phyloP scores from a whole-genome alignment of 345 rosid species.

The Lagerstroemia speciosa region DNA sequence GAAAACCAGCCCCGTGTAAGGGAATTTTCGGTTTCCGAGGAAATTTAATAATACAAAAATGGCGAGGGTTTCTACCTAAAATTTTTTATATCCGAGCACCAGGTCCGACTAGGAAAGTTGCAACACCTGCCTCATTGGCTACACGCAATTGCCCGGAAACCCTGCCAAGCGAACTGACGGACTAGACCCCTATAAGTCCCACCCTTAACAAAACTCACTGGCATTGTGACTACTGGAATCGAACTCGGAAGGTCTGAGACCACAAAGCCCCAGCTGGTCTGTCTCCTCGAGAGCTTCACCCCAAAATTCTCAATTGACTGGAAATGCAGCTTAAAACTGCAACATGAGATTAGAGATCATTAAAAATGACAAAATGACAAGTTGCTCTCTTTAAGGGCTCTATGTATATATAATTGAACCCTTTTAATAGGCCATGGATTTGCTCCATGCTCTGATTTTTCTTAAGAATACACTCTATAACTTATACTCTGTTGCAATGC shows the following conservation, averaged over 20 bases:
- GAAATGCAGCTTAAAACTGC: not conserved
- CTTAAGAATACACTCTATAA: not conserved
- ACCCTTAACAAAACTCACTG: no score
- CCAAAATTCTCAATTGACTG: not conserved
- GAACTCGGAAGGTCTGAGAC: no score
- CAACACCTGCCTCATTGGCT: no score
- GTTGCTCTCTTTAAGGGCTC: not conserved
- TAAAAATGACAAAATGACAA: not conserved
- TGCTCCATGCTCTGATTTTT: not conserved
- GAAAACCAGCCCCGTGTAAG: conserved; percentile 37
- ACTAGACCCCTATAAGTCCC: no score
- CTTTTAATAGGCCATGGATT: not conserved
- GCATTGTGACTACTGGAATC: no score
- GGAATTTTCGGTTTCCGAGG: not conserved
- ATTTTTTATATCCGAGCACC: no score
- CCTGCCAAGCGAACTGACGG: no score
- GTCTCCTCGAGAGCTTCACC: no score
- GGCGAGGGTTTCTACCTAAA: not conserved
- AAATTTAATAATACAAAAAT: not conserved
- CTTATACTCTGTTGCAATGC: not conserved
- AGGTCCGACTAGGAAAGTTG: no score
- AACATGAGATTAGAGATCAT: not conserved
- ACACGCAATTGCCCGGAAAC: no score
- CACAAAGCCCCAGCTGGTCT: no score
- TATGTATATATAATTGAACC: not conserved